Evolutionary conservation across 805 yeast species (phyloP).

Genomic region (Metschnikowia picachoensis): DNA sequence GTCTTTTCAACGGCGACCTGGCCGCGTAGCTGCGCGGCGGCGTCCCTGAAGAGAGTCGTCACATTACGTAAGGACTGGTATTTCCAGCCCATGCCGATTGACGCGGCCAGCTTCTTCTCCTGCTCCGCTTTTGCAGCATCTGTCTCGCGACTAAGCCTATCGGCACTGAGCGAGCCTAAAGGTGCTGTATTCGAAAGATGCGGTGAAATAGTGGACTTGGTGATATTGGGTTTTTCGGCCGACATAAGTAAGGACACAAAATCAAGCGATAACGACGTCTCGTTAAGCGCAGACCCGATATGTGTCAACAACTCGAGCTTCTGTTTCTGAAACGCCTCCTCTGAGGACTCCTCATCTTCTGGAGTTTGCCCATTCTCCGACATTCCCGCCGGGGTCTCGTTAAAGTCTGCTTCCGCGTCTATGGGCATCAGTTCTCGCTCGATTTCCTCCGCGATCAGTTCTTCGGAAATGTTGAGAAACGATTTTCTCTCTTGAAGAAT

Average conservation of each 20-base stretch:
- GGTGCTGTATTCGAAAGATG: constrained; percentile 71
- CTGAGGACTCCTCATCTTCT: constrained; percentile 16
- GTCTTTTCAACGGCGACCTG: constrained; percentile 59
- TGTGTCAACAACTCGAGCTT: constrained; percentile 51
- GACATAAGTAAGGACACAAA: constrained; percentile 81
- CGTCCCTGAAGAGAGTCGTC: constrained; percentile 45
- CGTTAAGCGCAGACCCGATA: constrained; percentile 73
- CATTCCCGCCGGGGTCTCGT: background rate
- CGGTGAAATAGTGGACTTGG: constrained; percentile 84
- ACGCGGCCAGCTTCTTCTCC: constrained; percentile 26
- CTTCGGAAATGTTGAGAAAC: constrained; percentile 57
- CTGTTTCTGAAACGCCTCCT: constrained; percentile 38
- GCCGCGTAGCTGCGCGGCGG: constrained; percentile 47
- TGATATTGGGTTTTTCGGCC: constrained; percentile 78
- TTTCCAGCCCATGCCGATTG: constrained; percentile 80
- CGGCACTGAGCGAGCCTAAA: constrained; percentile 65
- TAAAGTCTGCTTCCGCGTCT: constrained; percentile 3
- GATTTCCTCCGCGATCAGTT: constrained; percentile 45
- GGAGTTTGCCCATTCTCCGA: background rate
- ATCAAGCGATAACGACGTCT: constrained; percentile 82
- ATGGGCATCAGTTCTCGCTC: constrained; percentile 12
- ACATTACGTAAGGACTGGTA: constrained; percentile 61
- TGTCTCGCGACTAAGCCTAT: constrained; percentile 25
- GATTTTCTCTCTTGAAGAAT: constrained; percentile 58
- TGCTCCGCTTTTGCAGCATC: constrained; percentile 18